phyloP scores from a whole-genome alignment of 208 protist species.

The Leptomonas pyrrhocoris region DNA sequence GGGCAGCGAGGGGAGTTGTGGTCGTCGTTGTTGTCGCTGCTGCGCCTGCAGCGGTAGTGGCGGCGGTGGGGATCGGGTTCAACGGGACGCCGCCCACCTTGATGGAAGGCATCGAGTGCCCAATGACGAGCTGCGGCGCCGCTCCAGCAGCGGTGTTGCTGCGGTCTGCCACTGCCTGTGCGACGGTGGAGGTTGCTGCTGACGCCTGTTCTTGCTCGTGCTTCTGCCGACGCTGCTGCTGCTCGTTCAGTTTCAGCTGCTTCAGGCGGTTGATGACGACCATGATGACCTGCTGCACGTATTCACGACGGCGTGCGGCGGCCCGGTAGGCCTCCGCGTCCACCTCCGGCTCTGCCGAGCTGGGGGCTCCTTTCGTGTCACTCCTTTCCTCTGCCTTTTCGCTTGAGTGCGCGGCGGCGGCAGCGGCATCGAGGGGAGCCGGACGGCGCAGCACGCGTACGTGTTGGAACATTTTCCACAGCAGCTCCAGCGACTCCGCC shows the following conservation, averaged over 20 bases:
- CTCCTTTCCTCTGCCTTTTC: not conserved
- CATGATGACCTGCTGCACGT: constrained; percentile 69
- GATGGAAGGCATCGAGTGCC: constrained; percentile 11
- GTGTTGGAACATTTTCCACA: constrained; percentile 62
- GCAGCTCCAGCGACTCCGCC: constrained; percentile 46
- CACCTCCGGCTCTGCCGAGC: not conserved
- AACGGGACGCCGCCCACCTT: constrained; percentile 11
- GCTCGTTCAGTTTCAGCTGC: constrained; percentile 56
- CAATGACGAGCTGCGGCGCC: constrained; percentile 14
- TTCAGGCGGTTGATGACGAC: constrained; percentile 61
- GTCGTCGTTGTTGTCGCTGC: constrained; percentile 17
- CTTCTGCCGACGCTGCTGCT: constrained; percentile 28
- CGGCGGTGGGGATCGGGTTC: not conserved
- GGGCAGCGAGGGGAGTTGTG: too few relatives aligned
- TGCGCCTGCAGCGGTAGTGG: not conserved
- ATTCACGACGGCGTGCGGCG: constrained; percentile 46
- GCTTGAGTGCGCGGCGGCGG: not conserved
- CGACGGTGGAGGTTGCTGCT: not conserved
- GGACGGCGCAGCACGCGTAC: constrained; percentile 47
- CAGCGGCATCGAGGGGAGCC: too few relatives aligned
- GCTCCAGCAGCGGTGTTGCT: not conserved
- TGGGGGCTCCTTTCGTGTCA: not conserved
- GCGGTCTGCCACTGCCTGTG: too few relatives aligned
- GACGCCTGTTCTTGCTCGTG: not conserved
- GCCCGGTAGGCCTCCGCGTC: constrained; percentile 31